A percentile compares a stretch with the other conserved stretches of the same genome.
Evolutionary conservation across 306 rosid genomes (phyloP).

Genomic region (Quercus parvula): DNA sequence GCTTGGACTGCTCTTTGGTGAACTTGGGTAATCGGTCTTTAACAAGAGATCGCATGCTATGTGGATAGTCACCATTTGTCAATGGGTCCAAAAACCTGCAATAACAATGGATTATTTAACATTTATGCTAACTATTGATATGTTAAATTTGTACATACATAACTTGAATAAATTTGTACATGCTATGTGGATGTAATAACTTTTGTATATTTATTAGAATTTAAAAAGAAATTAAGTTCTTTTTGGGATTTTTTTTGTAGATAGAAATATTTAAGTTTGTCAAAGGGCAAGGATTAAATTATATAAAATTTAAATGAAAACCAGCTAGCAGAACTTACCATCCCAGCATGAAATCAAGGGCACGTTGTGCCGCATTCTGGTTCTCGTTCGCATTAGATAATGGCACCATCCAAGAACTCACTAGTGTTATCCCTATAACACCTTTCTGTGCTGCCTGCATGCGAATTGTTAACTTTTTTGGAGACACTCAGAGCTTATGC

Average conservation of each 20-base stretch:
- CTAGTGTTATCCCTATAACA: constrained; percentile 48
- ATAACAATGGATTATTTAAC: not conserved
- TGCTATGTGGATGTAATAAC: too few species aligned
- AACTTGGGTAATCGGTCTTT: constrained; percentile 53
- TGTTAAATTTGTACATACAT: too few species aligned
- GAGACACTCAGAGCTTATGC: too few species aligned
- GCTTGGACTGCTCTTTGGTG: constrained; percentile 28
- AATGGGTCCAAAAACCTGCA: constrained; percentile 64
- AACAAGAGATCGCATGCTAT: constrained; percentile 34
- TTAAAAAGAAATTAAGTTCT: too few species aligned
- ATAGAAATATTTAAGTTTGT: too few species aligned
- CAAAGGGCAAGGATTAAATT: too few species aligned
- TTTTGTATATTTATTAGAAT: too few species aligned
- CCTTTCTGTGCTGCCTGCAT: constrained; percentile 61
- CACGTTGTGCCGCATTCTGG: constrained; percentile 45
- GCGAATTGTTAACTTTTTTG: too few species aligned
- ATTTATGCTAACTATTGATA: too few species aligned
- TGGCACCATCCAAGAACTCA: constrained; percentile 50
- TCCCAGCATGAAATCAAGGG: constrained; percentile 68
- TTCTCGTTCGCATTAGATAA: constrained; percentile 28
- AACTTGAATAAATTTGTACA: too few species aligned
- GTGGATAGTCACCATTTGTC: constrained; percentile 52
- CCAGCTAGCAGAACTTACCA: constrained; percentile 33
- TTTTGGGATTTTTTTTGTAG: too few species aligned
- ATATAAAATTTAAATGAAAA: not conserved